These are phyloP conservation scores for Acacia crassicarpa DNA, from an alignment of 306 rosid species.

Conservation along the genomic window DNA sequence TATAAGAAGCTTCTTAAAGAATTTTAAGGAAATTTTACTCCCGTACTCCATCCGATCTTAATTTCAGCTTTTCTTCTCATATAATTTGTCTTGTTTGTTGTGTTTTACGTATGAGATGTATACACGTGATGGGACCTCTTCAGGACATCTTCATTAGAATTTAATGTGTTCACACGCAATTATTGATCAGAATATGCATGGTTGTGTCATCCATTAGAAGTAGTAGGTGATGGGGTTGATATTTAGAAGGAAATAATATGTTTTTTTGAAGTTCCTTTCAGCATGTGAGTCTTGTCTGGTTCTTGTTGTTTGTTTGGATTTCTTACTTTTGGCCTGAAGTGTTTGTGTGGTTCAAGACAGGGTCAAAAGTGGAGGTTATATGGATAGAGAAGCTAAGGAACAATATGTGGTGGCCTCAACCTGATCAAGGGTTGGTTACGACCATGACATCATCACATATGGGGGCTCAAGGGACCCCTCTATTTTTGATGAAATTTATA, in stretches of 20 bases:
- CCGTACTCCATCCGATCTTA: background rate
- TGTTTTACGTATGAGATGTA: background rate
- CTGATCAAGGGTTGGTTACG: constrained; percentile 54
- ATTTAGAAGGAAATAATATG: background rate
- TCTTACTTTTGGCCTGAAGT: background rate
- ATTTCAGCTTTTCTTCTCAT: background rate
- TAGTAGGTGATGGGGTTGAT: background rate
- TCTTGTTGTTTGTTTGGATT: background rate
- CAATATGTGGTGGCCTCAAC: constrained; percentile 34
- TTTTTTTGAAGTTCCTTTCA: background rate
- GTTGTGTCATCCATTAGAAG: background rate
- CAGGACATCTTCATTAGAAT: background rate
- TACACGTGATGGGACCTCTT: background rate
- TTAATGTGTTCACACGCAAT: background rate
- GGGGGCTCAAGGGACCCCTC: constrained; percentile 43
- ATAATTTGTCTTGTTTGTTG: background rate
- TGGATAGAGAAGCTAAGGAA: constrained; percentile 25
- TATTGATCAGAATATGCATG: background rate
- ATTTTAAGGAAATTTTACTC: constrained; percentile 8
- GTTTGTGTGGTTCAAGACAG: constrained; percentile 23
- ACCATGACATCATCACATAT: constrained; percentile 62
- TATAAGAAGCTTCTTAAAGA: constrained; percentile 5
- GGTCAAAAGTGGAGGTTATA: constrained; percentile 49
- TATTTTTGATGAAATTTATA: constrained; percentile 19
- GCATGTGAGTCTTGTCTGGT: background rate